Evolutionary conservation across 371 early-diverging fungal genomes (phyloP).

Genomic region (Mucor saturninus): DNA sequence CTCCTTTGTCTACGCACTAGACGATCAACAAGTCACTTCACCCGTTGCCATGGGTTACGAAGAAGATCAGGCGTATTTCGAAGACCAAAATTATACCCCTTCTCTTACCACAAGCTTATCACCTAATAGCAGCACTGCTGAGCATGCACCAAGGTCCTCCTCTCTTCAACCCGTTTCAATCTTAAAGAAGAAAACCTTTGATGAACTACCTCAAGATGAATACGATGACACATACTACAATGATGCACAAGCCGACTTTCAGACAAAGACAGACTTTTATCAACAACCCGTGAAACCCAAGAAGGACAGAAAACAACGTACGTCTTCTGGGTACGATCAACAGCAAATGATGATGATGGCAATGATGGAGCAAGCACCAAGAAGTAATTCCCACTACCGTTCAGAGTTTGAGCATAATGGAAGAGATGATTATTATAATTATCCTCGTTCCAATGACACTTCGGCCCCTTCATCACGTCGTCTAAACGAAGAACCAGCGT

Average conservation of each 20-base stretch:
- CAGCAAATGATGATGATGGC: not conserved
- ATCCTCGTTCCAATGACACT: not conserved
- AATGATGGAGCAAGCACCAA: not conserved
- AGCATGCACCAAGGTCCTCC: not conserved
- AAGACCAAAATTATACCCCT: not conserved
- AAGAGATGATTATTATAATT: constrained; percentile 1
- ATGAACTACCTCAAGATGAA: not conserved
- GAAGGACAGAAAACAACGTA: too few relatives aligned
- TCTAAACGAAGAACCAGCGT: not conserved
- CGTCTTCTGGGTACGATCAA: too few relatives aligned
- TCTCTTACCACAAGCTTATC: not conserved
- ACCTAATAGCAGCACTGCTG: not conserved
- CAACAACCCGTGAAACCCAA: too few relatives aligned
- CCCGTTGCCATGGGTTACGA: not conserved
- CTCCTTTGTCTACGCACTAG: not conserved
- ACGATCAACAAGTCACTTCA: constrained; percentile 2
- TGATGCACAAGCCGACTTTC: constrained; percentile 10
- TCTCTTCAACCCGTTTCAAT: constrained; percentile 22
- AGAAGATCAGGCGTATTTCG: constrained; percentile 3
- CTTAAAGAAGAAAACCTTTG: constrained; percentile 20
- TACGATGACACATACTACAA: constrained; percentile 5
- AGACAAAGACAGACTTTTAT: not conserved
- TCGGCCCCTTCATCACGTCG: not conserved
- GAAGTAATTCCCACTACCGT: not conserved
- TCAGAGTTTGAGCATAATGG: not conserved